These are phyloP conservation scores for Leptographium procerum DNA, from an alignment of 2,329 filamentous ascomycete genomes.

Conservation along the genomic window DNA sequence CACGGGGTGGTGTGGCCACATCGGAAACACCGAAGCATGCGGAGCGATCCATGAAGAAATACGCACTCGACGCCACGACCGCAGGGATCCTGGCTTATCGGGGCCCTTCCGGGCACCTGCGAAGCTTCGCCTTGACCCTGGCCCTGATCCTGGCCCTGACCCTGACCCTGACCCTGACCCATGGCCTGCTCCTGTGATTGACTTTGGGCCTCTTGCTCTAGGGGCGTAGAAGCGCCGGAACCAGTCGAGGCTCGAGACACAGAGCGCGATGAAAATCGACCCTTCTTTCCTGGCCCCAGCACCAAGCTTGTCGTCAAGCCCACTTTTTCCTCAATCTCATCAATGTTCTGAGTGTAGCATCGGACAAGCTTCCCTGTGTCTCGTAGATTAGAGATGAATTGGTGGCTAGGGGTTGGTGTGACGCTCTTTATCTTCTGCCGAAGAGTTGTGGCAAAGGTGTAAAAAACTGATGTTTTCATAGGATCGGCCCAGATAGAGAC, in stretches of 20 bases:
- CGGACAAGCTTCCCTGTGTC: slow-evolving; percentile 57
- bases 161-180: background rate
- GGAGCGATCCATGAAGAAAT: slow-evolving; percentile 60
- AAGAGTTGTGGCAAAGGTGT: slow-evolving; percentile 58
- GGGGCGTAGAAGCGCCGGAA: background rate
- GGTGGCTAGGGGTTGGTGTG: slow-evolving; percentile 52
- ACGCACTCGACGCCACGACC: slow-evolving; percentile 50
- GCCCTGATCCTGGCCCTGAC: background rate
- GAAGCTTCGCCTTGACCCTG: background rate
- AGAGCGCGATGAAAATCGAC: slow-evolving; percentile 38
- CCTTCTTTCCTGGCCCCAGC: slow-evolving; percentile 49
- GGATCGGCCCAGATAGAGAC: slow-evolving; percentile 59
- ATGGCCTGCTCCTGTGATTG: background rate
- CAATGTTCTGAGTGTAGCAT: slow-evolving; percentile 68
- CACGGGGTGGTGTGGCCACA: slow-evolving; percentile 47
- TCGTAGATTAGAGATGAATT: slow-evolving; percentile 55
- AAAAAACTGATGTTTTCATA: slow-evolving; percentile 57
- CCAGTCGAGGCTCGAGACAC: slow-evolving; percentile 9
- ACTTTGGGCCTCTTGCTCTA: background rate
- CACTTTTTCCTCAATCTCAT: slow-evolving; percentile 60
- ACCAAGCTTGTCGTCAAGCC: slow-evolving; percentile 52
- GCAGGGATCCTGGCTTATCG: slow-evolving; percentile 9
- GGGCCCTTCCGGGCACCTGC: slow-evolving; percentile 2
- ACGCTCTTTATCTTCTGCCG: slow-evolving; percentile 54
- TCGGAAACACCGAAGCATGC: slow-evolving; percentile 51